These are phyloP conservation scores for Elsinoe batatas DNA, from an alignment of 2,329 filamentous ascomycete genomes.

Conservation along the genomic window DNA sequence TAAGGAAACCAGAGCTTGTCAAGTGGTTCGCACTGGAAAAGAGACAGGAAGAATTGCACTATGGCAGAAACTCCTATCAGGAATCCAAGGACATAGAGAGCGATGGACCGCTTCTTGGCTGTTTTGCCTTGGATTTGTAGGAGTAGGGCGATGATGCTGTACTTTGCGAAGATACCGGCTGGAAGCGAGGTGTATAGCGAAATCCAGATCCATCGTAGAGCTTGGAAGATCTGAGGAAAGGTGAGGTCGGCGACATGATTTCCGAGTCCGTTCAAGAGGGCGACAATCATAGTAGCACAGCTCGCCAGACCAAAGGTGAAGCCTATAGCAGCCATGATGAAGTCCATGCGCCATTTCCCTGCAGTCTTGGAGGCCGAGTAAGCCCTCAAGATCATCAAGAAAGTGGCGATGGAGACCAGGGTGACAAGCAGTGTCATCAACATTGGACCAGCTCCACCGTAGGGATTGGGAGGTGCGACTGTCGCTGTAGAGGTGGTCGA, in stretches of 20 bases:
- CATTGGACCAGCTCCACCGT: background rate
- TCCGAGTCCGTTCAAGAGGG: background rate
- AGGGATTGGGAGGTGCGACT: background rate
- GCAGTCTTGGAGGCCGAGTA: background rate
- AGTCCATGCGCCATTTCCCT: slow-evolving; percentile 8
- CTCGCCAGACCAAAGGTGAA: background rate
- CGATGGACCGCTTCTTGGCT: background rate
- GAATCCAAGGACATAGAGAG: background rate
- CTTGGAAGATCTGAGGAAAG: slow-evolving; percentile 8
- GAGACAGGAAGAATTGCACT: slow-evolving; percentile 1
- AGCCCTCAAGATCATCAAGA: background rate
- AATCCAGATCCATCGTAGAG: background rate
- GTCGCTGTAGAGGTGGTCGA: background rate
- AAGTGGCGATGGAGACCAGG: background rate
- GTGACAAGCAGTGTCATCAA: background rate
- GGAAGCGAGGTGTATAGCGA: background rate
- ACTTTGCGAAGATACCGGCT: slow-evolving; percentile 2
- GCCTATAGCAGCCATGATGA: slow-evolving; percentile 1
- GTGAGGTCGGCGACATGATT: slow-evolving; percentile 5
- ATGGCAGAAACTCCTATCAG: background rate
- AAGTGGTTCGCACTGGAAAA: background rate
- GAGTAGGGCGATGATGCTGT: slow-evolving; percentile 6
- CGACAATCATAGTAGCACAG: background rate
- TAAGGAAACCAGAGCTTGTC: background rate
- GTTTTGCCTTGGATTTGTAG: slow-evolving; percentile 6